Evolutionary conservation across 257 asterid genomes (phyloP), one percentile per base, ranked within the genome.

Genomic region (Thymus quinquecostatus): DNA sequence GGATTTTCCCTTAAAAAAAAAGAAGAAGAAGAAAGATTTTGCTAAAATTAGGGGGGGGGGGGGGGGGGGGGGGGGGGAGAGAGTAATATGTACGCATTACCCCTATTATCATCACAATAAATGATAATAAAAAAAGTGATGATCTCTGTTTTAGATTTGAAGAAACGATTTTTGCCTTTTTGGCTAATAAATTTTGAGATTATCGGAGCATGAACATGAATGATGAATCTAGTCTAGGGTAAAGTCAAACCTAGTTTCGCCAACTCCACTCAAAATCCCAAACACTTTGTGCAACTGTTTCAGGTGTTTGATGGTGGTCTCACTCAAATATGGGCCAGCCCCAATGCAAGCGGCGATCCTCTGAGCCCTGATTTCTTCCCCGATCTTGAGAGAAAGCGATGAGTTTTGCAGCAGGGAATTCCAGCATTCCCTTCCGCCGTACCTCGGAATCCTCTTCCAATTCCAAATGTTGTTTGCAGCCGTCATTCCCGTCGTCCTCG

Each of bases 381-480:
- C 62, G 66, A 56, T 73, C 79, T 50, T 68, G 41, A 57, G 60
- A 45, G 68, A 53, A 55, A 9, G 45, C 69, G 11, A 81, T 76
- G 84, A 78, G 74, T 4, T 84, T 70, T 36, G 70, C 59, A 21
- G 77, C 68, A 32, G 88, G 74, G 63, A 72, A 66, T 80, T 80
- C 78, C 68, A 75, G 75, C 83, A 77, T 64, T 64, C 64, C 73
- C 7, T 58, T 81, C 59, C 70, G 49, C 70, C 87, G 58, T 21
- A 58, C 66, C 68, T 74, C 76, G 57, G 9, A 77, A 10, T 64
- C 88, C 65, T 65, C 86, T 67, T 79, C 86, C 6, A 64, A 69
- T 67, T 79, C 86, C 6, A 64, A 69, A 50, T 79, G 71, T 50
- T 77, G 80, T 36, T 57, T 67, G n/a, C 81, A 68, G 38, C 78